Percentiles rank a stretch among this genome's conserved stretches.
These are phyloP conservation scores for Debaryomycetaceae sp. DNA, from an alignment of 1,139 yeast species.

Conservation along the genomic window DNA sequence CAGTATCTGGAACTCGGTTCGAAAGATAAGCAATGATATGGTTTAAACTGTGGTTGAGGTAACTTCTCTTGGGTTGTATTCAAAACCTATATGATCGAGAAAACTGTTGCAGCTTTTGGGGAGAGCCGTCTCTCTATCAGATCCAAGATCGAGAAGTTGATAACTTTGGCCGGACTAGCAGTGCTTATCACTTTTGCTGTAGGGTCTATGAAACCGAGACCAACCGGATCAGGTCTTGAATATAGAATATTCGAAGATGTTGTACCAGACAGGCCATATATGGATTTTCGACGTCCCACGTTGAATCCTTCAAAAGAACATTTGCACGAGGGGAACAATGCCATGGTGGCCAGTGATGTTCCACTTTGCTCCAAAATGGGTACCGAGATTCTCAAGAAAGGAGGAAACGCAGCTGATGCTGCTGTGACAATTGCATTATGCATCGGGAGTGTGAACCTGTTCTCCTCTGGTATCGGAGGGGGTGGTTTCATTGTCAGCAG, in stretches of 20 bases:
- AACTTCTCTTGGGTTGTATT: too few species aligned
- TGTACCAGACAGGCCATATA: conserved; percentile 23
- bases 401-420: conserved; percentile 87
- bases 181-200: not conserved
- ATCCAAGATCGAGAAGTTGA: not conserved
- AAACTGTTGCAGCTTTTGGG: too few species aligned
- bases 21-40: too few species aligned
- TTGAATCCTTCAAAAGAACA: conserved; percentile 29
- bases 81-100: too few species aligned
- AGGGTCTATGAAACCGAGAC: not conserved
- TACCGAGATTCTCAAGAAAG: conserved; percentile 52
- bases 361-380: conserved; percentile 72
- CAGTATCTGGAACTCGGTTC: too few species aligned
- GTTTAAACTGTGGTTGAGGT: too few species aligned
- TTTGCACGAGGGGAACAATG: conserved; percentile 33
- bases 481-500: conserved; percentile 74
- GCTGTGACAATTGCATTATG: conserved; percentile 87
- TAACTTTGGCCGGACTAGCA: not conserved
- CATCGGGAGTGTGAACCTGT: conserved; percentile 78
- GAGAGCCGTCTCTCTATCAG: too few species aligned
- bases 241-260: conserved; percentile 2
- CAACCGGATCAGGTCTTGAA: not conserved
- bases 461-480: conserved; percentile 91
- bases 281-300: conserved; percentile 32
- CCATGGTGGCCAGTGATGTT: conserved; percentile 77